Percentiles rank a stretch among this genome's conserved stretches.
phyloP scores from a whole-genome alignment of 2,329 filamentous ascomycete species.

The Microcera coccophila region DNA sequence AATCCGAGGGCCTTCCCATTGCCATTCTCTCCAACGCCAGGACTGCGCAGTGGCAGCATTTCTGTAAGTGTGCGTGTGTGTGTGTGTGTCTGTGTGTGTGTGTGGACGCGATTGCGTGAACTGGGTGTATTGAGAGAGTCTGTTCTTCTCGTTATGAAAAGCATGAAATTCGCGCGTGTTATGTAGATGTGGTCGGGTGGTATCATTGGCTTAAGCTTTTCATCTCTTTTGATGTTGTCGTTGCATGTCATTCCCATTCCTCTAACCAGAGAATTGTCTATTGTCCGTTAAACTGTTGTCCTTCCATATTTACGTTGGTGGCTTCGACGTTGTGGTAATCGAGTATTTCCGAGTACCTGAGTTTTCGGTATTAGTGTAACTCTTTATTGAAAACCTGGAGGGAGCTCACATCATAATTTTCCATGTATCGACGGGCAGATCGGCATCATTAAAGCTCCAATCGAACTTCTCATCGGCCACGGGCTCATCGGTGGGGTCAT shows the following conservation, averaged over 20 bases:
- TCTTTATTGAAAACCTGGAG: background rate
- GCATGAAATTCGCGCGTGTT: background rate
- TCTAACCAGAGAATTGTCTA: slow-evolving; percentile 16
- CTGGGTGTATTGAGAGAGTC: no score
- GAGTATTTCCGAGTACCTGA: slow-evolving; percentile 96
- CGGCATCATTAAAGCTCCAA: slow-evolving; percentile 99
- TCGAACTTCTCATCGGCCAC: slow-evolving; percentile 97
- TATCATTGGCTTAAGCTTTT: slow-evolving; percentile 30
- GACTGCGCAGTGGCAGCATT: slow-evolving; percentile 9
- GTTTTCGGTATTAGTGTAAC: slow-evolving; percentile 10
- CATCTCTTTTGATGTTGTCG: background rate
- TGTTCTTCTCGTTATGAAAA: background rate
- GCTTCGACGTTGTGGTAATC: slow-evolving; percentile 94
- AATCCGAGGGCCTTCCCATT: slow-evolving; percentile 11
- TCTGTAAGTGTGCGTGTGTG: slow-evolving; percentile 15
- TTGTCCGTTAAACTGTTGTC: slow-evolving; percentile 35
- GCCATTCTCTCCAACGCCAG: slow-evolving; percentile 30
- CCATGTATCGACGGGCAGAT: slow-evolving; percentile 98
- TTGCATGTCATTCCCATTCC: background rate
- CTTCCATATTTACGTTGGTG: slow-evolving; percentile 36
- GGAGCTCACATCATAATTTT: slow-evolving; percentile 96
- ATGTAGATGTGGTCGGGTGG: slow-evolving; percentile 29
- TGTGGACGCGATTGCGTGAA: no score
- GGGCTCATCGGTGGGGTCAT: slow-evolving; percentile 95
- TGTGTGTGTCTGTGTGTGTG: slow-evolving; percentile 18